phyloP scores from a whole-genome alignment of 225 moss, liverwort and hornwort genomes.

The Sphagnum contortum region DNA sequence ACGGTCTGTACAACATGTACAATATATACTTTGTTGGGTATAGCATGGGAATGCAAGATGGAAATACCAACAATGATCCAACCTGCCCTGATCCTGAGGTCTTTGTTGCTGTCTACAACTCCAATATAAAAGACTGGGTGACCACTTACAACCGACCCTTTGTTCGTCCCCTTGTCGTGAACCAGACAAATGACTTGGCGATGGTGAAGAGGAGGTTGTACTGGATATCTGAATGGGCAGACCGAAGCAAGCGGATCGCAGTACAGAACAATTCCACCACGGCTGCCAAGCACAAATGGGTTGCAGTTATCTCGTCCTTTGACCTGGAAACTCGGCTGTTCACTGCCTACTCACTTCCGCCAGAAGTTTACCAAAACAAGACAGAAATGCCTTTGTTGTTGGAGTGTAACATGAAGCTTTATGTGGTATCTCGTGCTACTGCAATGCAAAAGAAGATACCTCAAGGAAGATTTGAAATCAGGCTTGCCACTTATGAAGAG shows the following conservation, averaged over 20 bases:
- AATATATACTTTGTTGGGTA: slow-evolving; percentile 41
- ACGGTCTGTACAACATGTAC: slow-evolving; percentile 17
- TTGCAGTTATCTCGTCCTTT: slow-evolving; percentile 26
- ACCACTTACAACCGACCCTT: slow-evolving; percentile 17
- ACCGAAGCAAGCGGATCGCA: slow-evolving; percentile 18
- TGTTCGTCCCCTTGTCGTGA: slow-evolving; percentile 15
- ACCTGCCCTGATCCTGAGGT: slow-evolving; percentile 8
- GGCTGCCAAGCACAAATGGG: slow-evolving; percentile 13
- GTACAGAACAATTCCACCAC: slow-evolving; percentile 17
- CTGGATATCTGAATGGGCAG: slow-evolving; percentile 36
- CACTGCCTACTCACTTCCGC: slow-evolving; percentile 24
- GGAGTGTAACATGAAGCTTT: slow-evolving; percentile 16
- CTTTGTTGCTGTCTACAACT: slow-evolving; percentile 43
- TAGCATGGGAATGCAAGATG: too few species aligned
- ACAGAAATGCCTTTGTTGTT: slow-evolving; percentile 23
- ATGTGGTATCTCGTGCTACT: slow-evolving; percentile 16
- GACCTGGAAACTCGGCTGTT: slow-evolving; percentile 19
- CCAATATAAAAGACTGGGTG: slow-evolving; percentile 26
- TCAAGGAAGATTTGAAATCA: slow-evolving; percentile 24
- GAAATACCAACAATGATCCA: slow-evolving; percentile 1
- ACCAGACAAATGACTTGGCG: slow-evolving; percentile 24
- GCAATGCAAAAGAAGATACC: slow-evolving; percentile 5
- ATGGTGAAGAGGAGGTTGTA: slow-evolving; percentile 13
- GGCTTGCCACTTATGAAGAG: slow-evolving; percentile 4
- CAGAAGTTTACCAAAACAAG: slow-evolving; percentile 29